Base-by-base conservation (phyloP, 768 basidiomycete genomes). In the Amanita rubescens region DNA sequence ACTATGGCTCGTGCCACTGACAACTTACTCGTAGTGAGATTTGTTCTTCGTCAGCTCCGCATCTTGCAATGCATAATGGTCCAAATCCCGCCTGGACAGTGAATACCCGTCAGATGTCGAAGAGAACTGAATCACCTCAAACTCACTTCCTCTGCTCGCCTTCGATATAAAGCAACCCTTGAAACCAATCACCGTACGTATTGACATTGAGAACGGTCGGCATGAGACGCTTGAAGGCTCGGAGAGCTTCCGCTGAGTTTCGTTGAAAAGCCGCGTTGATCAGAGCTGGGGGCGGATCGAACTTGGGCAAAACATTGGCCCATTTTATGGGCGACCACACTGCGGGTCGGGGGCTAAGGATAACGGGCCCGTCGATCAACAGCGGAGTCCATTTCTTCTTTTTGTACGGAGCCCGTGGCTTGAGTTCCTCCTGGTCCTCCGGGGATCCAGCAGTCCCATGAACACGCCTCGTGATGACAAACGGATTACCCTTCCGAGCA, bases 391-490 rank as follows among this genome's bases (percentile, higher is more conserved):
- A 57, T 46, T 58, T 63, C 30, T 49, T 59, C 30, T 57, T 65
- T 6, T 59, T 57, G 53, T 80, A 84, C 1, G 79, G 76, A 0
- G 70, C 68, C 38, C 60, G 69, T 0, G 81, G 69, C 52, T 70
- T 69, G 24, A 84, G 65, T 1, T 65, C 63, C 14, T 78, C 77
- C 45, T 79, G 70, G 57, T 83, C 81, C 8, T 69, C 75, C 22
- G 62, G 57, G 8, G 69, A 72, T 0, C 82, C 82, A 27, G 81
- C 73, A 5, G 74, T 73, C 9, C 74, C 80, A 22, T 58, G 53
- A 1, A 83, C 57, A 5, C 59, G 62, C 2, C 82, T 74, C 0
- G 71, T 70, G 49, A 82, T 80, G 35, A 75, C 58, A 60, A 82
- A 82, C 2, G 67, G 68, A 19, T 65, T 55, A 8, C 27, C 27